Evolutionary conservation across 163 green algal genomes (phyloP).

Genomic region (Chlamydomonas reinhardtii): DNA sequence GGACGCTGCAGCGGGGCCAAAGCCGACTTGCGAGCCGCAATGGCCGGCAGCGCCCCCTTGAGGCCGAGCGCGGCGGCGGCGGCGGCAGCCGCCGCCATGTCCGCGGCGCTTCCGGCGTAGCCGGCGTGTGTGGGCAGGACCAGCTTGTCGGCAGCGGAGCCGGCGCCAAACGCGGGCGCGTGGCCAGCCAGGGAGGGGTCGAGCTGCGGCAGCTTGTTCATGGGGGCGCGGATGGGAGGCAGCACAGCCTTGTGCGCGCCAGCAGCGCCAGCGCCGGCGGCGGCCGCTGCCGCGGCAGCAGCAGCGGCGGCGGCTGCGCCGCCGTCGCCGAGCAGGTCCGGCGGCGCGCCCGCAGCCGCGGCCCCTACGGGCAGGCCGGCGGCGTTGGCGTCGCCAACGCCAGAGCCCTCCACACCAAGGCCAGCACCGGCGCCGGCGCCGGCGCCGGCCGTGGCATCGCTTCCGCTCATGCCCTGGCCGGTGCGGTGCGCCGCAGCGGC

Average conservation of each 20-base stretch:
- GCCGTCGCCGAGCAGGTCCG: too few species aligned
- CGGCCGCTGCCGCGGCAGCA: too few species aligned
- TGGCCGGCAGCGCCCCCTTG: neutral
- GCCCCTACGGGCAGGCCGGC: too few species aligned
- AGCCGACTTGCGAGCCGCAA: neutral
- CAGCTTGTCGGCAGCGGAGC: neutral
- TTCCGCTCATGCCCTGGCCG: too few species aligned
- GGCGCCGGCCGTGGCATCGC: too few species aligned
- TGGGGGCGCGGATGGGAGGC: conserved; percentile 1
- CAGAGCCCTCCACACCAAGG: too few species aligned
- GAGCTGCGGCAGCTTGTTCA: conserved; percentile 11
- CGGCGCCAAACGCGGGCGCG: too few species aligned
- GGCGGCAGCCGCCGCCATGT: neutral
- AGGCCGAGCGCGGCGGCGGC: neutral
- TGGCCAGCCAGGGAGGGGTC: neutral
- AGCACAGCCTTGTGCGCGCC: neutral
- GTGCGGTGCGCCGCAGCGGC: too few species aligned
- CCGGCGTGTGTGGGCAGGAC: neutral
- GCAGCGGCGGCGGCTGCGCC: too few species aligned
- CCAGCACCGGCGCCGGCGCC: too few species aligned
- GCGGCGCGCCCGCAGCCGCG: too few species aligned
- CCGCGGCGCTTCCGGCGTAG: neutral
- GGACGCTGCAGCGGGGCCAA: neutral
- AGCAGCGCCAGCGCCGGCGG: neutral
- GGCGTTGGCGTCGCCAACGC: too few species aligned